Base-by-base conservation (phyloP, 2,329 filamentous ascomycete genomes). In the Ophiostoma piceae region DNA sequence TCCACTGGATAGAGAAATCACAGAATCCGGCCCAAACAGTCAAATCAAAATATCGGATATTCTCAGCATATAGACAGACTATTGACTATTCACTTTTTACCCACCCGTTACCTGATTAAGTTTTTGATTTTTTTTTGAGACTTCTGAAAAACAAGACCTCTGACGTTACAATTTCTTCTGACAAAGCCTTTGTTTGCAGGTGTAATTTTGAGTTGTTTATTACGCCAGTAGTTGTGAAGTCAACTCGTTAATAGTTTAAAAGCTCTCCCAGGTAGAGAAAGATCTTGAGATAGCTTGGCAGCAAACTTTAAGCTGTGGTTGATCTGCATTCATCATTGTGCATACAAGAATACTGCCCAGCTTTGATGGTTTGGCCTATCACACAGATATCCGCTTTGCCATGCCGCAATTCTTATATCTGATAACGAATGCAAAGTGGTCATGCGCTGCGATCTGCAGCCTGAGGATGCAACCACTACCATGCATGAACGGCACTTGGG, bases 401-500 rank as follows among this genome's bases (percentile, higher is more conserved):
- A 22, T 57, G 8, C 51, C 12, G 57, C 12, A 32, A 35, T 62
- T 26, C 2, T 32, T 26, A 16, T 32, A 62, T 62, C 57, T 62
- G 57, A 62, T 62, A 62, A 35, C 57, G 57, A 62, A 62, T 62
- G 51, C n/a, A 57, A 26, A 57, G n/a, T 57, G 57, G 57, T 60
- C 57, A 62, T 62, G 57, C 12, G 57, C 57, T 32, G 26, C 57
- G 57, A 32, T 62, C 57, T 26, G 57, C 26, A 62, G 57, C 57
- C 26, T 16, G 26, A 11, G 12, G 26, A 62, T 35, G 57, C 26
- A 62, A 62, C 57, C 57, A 32, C 54, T 54, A 54, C 51, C 51
- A 57, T 26, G 43, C 43, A 47, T 47, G 16, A 7, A 47, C 19
- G 19, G 43, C 39, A 47, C 19, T 19, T 7, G 5, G 16, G 19